Conservation (phyloP, 768 basidiomycete species). For the Amanita fuliginea region DNA sequence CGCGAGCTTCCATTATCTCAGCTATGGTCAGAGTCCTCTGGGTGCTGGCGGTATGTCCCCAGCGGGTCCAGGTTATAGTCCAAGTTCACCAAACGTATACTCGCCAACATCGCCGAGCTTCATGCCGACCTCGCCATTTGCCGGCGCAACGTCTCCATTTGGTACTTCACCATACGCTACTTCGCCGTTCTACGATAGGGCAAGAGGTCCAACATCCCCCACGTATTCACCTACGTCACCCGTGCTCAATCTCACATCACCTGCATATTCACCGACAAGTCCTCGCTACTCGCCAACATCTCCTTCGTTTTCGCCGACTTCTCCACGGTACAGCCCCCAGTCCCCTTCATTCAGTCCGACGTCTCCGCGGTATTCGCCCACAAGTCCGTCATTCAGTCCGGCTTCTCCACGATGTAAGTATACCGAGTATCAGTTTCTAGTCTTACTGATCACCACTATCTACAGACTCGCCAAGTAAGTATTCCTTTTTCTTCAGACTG, state of each 20-base stretch:
- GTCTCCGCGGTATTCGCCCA: slow-evolving; percentile 82
- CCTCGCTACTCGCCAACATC: slow-evolving; percentile 82
- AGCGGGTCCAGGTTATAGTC: slow-evolving; percentile 78
- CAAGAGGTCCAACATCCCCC: slow-evolving; percentile 56
- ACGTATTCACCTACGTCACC: slow-evolving; percentile 87
- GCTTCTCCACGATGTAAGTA: slow-evolving; percentile 83
- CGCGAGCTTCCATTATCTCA: slow-evolving; percentile 58
- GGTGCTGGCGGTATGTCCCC: slow-evolving; percentile 86
- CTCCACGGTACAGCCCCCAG: slow-evolving; percentile 78
- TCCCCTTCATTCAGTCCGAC: slow-evolving; percentile 88
- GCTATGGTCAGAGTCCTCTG: slow-evolving; percentile 79
- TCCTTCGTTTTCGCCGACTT: slow-evolving; percentile 78
- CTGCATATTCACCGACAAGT: slow-evolving; percentile 77
- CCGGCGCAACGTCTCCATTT: slow-evolving; percentile 74
- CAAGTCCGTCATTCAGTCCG: slow-evolving; percentile 85
- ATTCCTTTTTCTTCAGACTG: slow-evolving; percentile 1
- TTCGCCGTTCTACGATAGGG: slow-evolving; percentile 73
- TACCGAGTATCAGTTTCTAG: slow-evolving; percentile 7
- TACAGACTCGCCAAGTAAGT: slow-evolving; percentile 75
- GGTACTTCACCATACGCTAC: slow-evolving; percentile 74
- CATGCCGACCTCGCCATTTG: slow-evolving; percentile 75
- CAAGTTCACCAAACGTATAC: slow-evolving; percentile 83
- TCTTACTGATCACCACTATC: slow-evolving; percentile 12
- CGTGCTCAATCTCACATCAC: slow-evolving; percentile 71
- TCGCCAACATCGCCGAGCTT: slow-evolving; percentile 83